Evolutionary conservation across 352 stramenopile species (phyloP).

Genomic region (Aphanomyces stellatus): DNA sequence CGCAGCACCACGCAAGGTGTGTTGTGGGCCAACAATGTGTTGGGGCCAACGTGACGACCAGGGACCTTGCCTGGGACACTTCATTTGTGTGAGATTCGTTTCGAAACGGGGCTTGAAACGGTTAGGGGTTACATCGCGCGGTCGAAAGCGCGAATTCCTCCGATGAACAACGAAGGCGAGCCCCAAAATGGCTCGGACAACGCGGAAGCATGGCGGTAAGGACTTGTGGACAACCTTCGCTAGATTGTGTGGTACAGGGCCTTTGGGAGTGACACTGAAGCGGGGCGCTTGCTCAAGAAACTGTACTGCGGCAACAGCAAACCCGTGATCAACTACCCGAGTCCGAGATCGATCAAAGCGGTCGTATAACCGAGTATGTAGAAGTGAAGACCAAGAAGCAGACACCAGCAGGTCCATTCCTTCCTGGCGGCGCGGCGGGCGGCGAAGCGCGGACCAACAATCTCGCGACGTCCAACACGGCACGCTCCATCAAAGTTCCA

Average conservation of each 20-base stretch:
- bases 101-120: too few species aligned
- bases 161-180: constrained; percentile 19
- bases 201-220: background rate
- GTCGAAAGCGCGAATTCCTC: background rate
- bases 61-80: background rate
- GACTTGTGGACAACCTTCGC: too few species aligned
- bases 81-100: constrained; percentile 3
- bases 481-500: constrained; percentile 19
- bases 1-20: too few species aligned
- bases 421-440: constrained; percentile 40
- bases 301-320: constrained; percentile 61
- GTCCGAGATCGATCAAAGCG: too few species aligned
- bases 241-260: constrained; percentile 30
- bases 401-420: constrained; percentile 41
- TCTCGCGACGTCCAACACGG: constrained; percentile 35
- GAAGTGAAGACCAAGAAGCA: constrained; percentile 44
- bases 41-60: background rate
- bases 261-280: constrained; percentile 69
- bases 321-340: constrained; percentile 60
- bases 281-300: constrained; percentile 60
- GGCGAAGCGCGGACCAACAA: constrained; percentile 42
- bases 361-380: too few species aligned
- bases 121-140: background rate
- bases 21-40: too few species aligned
- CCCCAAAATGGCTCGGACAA: background rate